A percentile compares a stretch with the other conserved stretches of the same genome.
phyloP scores from a whole-genome alignment of 2,329 filamentous ascomycete genomes.

The Parascedosporium putredinis region DNA sequence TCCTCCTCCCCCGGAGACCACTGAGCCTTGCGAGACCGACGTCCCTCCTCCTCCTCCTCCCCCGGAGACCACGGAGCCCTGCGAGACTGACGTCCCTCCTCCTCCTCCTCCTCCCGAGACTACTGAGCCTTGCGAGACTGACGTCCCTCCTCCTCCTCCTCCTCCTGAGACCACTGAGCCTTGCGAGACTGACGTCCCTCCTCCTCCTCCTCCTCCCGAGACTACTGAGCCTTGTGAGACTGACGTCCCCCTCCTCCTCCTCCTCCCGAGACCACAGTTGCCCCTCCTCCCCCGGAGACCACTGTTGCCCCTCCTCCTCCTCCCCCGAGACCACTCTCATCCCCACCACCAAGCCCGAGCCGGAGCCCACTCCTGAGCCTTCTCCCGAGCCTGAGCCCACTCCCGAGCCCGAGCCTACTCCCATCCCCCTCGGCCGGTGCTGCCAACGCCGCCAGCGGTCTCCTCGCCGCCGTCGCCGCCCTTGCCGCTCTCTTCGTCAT shows the following conservation, averaged over 20 bases:
- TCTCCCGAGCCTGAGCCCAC: slow-evolving; percentile 13
- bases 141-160: background rate
- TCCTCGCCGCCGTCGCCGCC: slow-evolving; percentile 27
- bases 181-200: background rate
- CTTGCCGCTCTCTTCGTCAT: slow-evolving; percentile 14
- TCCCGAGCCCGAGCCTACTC: slow-evolving; percentile 15
- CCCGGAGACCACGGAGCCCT: background rate
- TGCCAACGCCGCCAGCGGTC: slow-evolving; percentile 23
- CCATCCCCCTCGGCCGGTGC: slow-evolving; percentile 24
- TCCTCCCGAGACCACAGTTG: background rate
- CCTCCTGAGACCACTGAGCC: slow-evolving; percentile 1
- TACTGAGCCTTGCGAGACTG: background rate
- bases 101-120: background rate
- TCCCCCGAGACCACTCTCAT: slow-evolving; percentile 5
- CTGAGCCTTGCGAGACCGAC: background rate
- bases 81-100: background rate
- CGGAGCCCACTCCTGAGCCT: slow-evolving; percentile 7
- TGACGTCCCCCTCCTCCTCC: background rate
- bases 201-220: background rate
- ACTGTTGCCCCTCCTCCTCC: slow-evolving; percentile 5
- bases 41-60: slow-evolving; percentile 4
- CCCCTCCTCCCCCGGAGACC: background rate
- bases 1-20: slow-evolving; percentile 2
- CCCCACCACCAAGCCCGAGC: background rate
- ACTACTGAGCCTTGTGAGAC: background rate